Evolutionary conservation across 441 rosid genomes (phyloP).

Genomic region (Sinapis alba): DNA sequence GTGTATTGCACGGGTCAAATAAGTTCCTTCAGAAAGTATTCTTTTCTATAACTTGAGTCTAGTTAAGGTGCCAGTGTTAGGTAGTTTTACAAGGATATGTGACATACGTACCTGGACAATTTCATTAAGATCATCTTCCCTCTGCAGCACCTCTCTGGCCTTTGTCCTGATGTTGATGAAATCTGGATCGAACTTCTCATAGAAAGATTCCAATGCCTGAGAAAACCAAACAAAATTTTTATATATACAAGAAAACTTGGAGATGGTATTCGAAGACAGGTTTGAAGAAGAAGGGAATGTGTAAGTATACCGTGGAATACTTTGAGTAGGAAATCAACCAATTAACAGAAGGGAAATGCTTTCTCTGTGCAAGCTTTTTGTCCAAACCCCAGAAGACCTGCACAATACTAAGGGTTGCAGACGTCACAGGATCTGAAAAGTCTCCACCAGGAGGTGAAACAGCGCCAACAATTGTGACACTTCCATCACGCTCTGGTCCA

Average conservation of each 20-base stretch:
- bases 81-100: not conserved
- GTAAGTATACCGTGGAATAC: conserved; percentile 75
- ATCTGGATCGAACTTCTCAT: conserved; percentile 96
- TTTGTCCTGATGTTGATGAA: conserved; percentile 96
- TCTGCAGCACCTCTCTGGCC: conserved; percentile 98
- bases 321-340: conserved; percentile 99
- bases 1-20: not conserved
- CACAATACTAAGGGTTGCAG: conserved; percentile 99
- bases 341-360: conserved; percentile 99
- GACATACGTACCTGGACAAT: conserved; percentile 83
- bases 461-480: conserved; percentile 99
- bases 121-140: conserved; percentile 99
- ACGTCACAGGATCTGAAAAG: conserved; percentile 98
- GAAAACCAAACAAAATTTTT: conserved; percentile 22
- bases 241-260: conserved; percentile 8
- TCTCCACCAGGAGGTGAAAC: conserved; percentile 99
- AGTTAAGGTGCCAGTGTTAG: no score
- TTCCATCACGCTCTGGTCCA: conserved; percentile 95
- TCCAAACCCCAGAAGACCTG: conserved; percentile 99
- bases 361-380: conserved; percentile 99
- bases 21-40: not conserved
- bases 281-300: conserved; percentile 6
- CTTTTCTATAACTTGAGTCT: not conserved
- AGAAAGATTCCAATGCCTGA: conserved; percentile 96
- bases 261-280: conserved; percentile 9